Conservation (phyloP, 106 monocot species). For the Narthecium ossifragum region DNA sequence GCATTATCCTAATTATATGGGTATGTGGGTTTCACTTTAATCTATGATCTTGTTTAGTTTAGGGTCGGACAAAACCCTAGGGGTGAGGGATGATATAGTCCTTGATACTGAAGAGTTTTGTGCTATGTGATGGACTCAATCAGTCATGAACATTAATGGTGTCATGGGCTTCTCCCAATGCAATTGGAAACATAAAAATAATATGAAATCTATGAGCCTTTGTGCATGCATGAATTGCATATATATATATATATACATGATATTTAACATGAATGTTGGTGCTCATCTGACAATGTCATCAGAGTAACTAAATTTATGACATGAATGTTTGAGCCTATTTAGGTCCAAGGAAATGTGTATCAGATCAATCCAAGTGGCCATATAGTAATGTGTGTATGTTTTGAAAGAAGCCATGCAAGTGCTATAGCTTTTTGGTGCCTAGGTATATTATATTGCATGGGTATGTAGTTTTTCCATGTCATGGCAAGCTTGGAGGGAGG, state of each 20-base stretch:
- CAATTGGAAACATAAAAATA: background rate
- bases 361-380: background rate
- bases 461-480: too few relatives aligned
- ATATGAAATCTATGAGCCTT: background rate
- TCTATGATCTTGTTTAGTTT: slow-evolving; percentile 6
- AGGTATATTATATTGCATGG: too few relatives aligned
- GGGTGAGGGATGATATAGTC: slow-evolving; percentile 5
- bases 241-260: background rate
- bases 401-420: slow-evolving; percentile 7
- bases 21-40: slow-evolving; percentile 1
- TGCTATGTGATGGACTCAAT: background rate
- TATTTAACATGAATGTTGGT: slow-evolving; percentile 17
- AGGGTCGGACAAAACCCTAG: slow-evolving; percentile 7
- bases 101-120: slow-evolving; percentile 16
- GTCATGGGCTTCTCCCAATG: background rate
- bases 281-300: slow-evolving; percentile 15
- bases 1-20: background rate
- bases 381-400: background rate
- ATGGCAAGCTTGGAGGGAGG: too few relatives aligned
- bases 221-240: slow-evolving; percentile 4
- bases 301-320: slow-evolving; percentile 9
- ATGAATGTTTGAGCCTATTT: slow-evolving; percentile 19
- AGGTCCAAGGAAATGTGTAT: too few relatives aligned
- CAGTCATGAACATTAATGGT: background rate
- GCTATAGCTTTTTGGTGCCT: background rate